Conservation (phyloP, 805 yeast species). For the Candida endomychidarum region DNA sequence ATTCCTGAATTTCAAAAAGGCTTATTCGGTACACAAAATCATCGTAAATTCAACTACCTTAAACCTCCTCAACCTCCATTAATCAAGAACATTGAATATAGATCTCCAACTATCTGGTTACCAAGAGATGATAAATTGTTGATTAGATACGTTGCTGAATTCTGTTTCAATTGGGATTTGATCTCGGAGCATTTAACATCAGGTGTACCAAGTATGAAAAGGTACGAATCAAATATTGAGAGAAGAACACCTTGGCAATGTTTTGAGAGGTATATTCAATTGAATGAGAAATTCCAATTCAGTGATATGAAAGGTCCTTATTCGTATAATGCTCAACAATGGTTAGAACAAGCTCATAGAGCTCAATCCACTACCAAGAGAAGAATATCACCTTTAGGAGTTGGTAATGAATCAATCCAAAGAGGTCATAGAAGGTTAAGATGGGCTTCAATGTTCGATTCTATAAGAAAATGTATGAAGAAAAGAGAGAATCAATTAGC, state of each 20-base stretch:
- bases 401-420: conserved; percentile 89
- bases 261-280: conserved; percentile 91
- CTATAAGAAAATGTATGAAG: conserved; percentile 84
- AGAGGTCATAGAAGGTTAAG: conserved; percentile 87
- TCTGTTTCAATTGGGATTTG: conserved; percentile 89
- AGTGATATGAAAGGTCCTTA: conserved; percentile 85
- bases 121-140: conserved; percentile 88
- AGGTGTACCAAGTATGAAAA: conserved; percentile 53
- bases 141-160: conserved; percentile 79
- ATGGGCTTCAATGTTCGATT: conserved; percentile 98
- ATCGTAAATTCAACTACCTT: conserved; percentile 58
- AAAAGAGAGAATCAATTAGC: conserved; percentile 71
- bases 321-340: conserved; percentile 79
- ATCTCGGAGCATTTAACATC: conserved; percentile 79
- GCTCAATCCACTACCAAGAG: conserved; percentile 87
- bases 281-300: conserved; percentile 84
- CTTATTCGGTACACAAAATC: conserved; percentile 50
- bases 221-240: conserved; percentile 84
- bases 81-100: conserved; percentile 69
- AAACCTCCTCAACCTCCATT: conserved; percentile 94
- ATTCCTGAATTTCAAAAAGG: conserved; percentile 54
- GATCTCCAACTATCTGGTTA: conserved; percentile 94
- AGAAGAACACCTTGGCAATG: conserved; percentile 99
- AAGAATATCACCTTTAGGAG: conserved; percentile 88
- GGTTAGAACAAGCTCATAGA: conserved; percentile 90